Conservation (phyloP, 2,329 filamentous ascomycete species). For the Pestalotiopsis fici region DNA sequence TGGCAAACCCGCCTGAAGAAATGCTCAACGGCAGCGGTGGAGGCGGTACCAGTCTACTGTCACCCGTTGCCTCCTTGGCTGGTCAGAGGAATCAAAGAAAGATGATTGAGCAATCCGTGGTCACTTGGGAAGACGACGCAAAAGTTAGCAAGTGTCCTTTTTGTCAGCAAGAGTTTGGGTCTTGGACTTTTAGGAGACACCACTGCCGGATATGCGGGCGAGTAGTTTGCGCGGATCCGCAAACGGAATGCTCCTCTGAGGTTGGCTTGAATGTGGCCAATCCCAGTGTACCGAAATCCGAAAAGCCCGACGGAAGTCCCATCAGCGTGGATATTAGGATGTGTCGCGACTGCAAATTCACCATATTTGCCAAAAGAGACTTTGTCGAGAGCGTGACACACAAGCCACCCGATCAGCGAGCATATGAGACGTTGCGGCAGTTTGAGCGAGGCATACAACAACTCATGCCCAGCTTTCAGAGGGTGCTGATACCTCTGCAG, state of each 20-base stretch:
- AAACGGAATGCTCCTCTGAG: slow-evolving; percentile 82
- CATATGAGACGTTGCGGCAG: slow-evolving; percentile 81
- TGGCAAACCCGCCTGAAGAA: slow-evolving; percentile 75
- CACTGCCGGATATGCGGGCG: slow-evolving; percentile 93
- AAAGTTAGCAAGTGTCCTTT: slow-evolving; percentile 83
- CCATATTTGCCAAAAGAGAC: slow-evolving; percentile 68
- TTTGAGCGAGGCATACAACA: slow-evolving; percentile 86
- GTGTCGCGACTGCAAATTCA: slow-evolving; percentile 81
- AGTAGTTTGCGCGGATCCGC: slow-evolving; percentile 87
- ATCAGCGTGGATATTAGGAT: slow-evolving; percentile 82
- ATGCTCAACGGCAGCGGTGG: slow-evolving; percentile 47
- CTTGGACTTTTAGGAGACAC: slow-evolving; percentile 89
- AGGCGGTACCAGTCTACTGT: slow-evolving; percentile 56
- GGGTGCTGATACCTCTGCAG: slow-evolving; percentile 71
- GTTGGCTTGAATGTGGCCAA: slow-evolving; percentile 75
- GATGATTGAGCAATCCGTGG: slow-evolving; percentile 83
- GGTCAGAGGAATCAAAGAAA: slow-evolving; percentile 78
- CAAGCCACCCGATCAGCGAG: slow-evolving; percentile 73
- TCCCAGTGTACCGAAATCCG: slow-evolving; percentile 45
- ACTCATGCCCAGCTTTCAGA: slow-evolving; percentile 82
- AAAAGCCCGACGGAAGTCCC: slow-evolving; percentile 34
- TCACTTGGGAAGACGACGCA: slow-evolving; percentile 92
- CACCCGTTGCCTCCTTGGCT: slow-evolving; percentile 61
- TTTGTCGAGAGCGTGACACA: slow-evolving; percentile 70
- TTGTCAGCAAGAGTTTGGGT: slow-evolving; percentile 93